These are phyloP conservation scores for Ophiosphaerella korrae DNA, from an alignment of 2,329 filamentous ascomycete species.

Conservation along the genomic window DNA sequence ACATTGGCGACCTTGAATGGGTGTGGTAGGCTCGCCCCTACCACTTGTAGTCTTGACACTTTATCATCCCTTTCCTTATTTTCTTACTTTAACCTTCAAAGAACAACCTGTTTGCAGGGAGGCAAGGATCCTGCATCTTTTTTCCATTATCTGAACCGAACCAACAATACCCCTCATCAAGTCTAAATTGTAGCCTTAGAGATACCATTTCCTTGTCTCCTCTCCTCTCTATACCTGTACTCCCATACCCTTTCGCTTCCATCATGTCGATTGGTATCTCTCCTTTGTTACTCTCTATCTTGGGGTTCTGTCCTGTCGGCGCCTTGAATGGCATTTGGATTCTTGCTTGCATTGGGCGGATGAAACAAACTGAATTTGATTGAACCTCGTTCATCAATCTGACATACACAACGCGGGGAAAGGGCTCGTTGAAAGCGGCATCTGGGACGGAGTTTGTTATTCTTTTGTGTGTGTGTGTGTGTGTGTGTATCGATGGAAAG, in stretches of 20 bases:
- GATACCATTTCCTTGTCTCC: slow-evolving; percentile 46
- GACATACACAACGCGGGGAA: slow-evolving; percentile 14
- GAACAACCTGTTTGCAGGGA: slow-evolving; percentile 24
- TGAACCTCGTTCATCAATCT: slow-evolving; percentile 14
- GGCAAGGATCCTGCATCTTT: slow-evolving; percentile 32
- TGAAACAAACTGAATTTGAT: slow-evolving; percentile 25
- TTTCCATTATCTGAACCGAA: slow-evolving; percentile 16
- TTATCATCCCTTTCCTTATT: slow-evolving; percentile 42
- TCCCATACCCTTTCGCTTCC: slow-evolving; percentile 27
- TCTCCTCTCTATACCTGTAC: slow-evolving; percentile 30
- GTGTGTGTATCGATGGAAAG: slow-evolving; percentile 25
- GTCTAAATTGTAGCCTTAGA: slow-evolving; percentile 45
- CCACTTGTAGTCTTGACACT: slow-evolving; percentile 61
- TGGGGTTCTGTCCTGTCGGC: slow-evolving; percentile 15
- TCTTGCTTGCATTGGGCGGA: slow-evolving; percentile 20
- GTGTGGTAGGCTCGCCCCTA: slow-evolving; percentile 79
- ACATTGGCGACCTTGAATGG: slow-evolving; percentile 86
- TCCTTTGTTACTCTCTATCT: slow-evolving; percentile 36
- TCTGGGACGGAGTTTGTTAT: slow-evolving; percentile 25
- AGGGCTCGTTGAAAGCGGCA: slow-evolving; percentile 20
- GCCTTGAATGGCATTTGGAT: slow-evolving; percentile 5
- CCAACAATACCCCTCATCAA: slow-evolving; percentile 22
- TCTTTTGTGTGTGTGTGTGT: not conserved
- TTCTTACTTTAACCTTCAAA: slow-evolving; percentile 23
- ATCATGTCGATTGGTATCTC: slow-evolving; percentile 38